Evolutionary conservation across 2,329 filamentous ascomycete genomes (phyloP), one percentile per base, ranked within the genome.

Genomic region (Fusarium pilosicola): DNA sequence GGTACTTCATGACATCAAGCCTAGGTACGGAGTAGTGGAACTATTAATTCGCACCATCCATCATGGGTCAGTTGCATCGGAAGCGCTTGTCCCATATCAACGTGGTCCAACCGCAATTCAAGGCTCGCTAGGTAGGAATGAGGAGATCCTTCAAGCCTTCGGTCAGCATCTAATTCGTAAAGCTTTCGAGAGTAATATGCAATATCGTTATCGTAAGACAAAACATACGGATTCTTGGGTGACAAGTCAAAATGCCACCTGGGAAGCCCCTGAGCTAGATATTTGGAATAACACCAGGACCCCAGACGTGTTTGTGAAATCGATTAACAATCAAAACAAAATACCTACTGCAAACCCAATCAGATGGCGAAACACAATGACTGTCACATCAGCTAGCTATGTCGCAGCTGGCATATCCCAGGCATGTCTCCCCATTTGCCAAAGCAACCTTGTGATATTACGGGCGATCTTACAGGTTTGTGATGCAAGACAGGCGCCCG

Each of bases 81-180:
- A 70, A 62, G 65, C 68, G 64, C 64, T 70, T 63, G 54, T 61
- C 71, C 56, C 74, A 65, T 71, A 74, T 71, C 74, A 62, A 77
- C 74, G 74, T 74, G 68, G 73, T 45, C 75, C 75, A 76, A 76
- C 70, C 59, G 70, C 66, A 67, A 64, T 65, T 55, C 57, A 65
- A 68, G 44, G 56, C 42, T 65, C 38, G 56, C 39, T 65, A 44
- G 58, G 58, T 63, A 49, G 58, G 58, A 54, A 61, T 58, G 49
- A 70, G 41, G 46, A 57, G 62, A 74, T 74, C 65, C 68, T 74
- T 68, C 63, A 70, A 69, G 64, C 51, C 52, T 56, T 58, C 55
- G 17, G 41, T 20, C 38, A 62, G 24, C 30, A 45, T 39, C 20
- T 34, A 34, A n/a, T 38, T 44, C 32, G 22, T 17, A 49, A 62